Evolutionary conservation across 2,329 filamentous ascomycete species (phyloP).

Genomic region (Aspergillus hortae): DNA sequence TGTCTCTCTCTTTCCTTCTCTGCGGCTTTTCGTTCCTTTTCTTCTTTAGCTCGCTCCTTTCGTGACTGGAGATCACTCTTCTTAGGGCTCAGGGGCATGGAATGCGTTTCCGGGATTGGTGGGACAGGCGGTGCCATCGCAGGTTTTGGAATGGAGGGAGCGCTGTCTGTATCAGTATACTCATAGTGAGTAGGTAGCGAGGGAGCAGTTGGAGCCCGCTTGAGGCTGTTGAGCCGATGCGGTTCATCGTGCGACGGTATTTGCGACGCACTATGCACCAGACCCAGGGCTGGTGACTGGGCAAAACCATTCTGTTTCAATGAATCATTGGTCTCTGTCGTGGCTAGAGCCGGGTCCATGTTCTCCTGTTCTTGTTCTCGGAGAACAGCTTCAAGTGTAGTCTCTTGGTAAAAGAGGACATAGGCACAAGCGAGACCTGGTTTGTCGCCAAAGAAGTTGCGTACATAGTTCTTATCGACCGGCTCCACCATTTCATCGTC

Average conservation of each 20-base stretch:
- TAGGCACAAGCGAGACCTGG: conserved; percentile 91
- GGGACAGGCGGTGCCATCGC: conserved; percentile 20
- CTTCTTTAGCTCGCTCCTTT: conserved; percentile 60
- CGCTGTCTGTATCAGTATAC: conserved; percentile 22
- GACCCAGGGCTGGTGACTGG: conserved; percentile 31
- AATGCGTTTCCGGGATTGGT: conserved; percentile 31
- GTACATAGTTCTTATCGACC: conserved; percentile 92
- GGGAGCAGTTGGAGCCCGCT: conserved; percentile 42
- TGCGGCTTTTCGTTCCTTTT: conserved; percentile 54
- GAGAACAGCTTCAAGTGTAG: conserved; percentile 62
- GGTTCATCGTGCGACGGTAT: conserved; percentile 34
- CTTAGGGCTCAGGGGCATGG: conserved; percentile 46
- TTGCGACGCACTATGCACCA: conserved; percentile 39
- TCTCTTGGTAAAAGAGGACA: conserved; percentile 97
- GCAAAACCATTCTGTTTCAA: conserved; percentile 31
- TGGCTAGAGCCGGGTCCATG: conserved; percentile 34
- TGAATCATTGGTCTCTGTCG: conserved; percentile 46
- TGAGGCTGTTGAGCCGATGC: conserved; percentile 28
- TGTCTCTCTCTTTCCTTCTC: conserved; percentile 50
- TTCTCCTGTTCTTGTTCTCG: conserved; percentile 83
- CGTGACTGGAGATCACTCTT: conserved; percentile 65
- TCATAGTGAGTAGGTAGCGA: conserved; percentile 44
- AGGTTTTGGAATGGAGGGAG: conserved; percentile 19
- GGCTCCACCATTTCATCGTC: conserved; percentile 99
- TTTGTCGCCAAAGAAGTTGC: conserved; percentile 95